Percentiles rank a stretch among this genome's conserved stretches.
These are phyloP conservation scores for Boletus rubescentipes DNA, from an alignment of 768 basidiomycete species.

Conservation along the genomic window DNA sequence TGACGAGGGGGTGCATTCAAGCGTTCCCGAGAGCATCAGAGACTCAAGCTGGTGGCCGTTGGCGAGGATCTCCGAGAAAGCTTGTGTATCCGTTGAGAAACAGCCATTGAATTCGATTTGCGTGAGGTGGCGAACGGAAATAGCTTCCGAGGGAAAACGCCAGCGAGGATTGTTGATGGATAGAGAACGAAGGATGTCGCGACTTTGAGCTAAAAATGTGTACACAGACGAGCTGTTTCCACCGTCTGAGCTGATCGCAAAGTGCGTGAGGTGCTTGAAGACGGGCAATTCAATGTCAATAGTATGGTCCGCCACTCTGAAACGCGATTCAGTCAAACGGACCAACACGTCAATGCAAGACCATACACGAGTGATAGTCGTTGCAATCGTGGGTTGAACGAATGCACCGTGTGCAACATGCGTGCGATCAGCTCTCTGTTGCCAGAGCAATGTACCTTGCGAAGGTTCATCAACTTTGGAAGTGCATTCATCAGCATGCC, in stretches of 20 bases:
- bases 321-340: background rate
- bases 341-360: background rate
- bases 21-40: conserved; percentile 51
- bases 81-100: conserved; percentile 48
- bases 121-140: conserved; percentile 64
- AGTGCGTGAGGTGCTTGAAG: conserved; percentile 57
- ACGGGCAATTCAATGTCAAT: conserved; percentile 47
- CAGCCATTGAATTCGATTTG: conserved; percentile 60
- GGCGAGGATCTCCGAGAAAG: conserved; percentile 57
- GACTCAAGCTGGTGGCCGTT: conserved; percentile 65
- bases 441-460: conserved; percentile 61
- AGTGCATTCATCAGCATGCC: conserved; percentile 71
- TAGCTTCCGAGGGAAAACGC: conserved; percentile 52
- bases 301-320: conserved; percentile 37
- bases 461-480: conserved; percentile 58
- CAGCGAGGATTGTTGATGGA: conserved; percentile 54
- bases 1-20: conserved; percentile 51
- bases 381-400: conserved; percentile 48
- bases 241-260: conserved; percentile 51
- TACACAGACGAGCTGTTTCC: conserved; percentile 40
- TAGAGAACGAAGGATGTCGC: conserved; percentile 50
- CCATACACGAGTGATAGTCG: conserved; percentile 57
- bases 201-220: conserved; percentile 53
- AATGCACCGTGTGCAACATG: conserved; percentile 53
- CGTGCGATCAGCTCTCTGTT: conserved; percentile 50